Base-by-base conservation (phyloP, 2,329 filamentous ascomycete species). In the Aspergillus latus region DNA sequence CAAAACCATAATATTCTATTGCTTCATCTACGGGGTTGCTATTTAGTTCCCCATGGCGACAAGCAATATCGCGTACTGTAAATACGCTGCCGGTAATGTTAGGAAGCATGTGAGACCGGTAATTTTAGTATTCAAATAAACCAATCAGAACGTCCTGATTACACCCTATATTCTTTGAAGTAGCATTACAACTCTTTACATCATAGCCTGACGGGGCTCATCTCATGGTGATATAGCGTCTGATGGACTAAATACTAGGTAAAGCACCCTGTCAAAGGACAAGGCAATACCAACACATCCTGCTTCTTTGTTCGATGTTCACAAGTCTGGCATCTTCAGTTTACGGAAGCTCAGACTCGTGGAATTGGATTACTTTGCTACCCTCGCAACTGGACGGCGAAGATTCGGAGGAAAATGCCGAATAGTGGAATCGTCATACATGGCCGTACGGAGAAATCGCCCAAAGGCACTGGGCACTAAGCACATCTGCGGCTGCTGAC, bases 381-480 rank as follows among this genome's bases (percentile, higher is more conserved):
- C 53, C 49, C 58, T 54, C 55, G 49, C 54, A 58, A 66, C 47
- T 66, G 61, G 62, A 43, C 40, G 55, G 62, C 44, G 56, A 57
- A 51, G 46, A 51, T 57, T 60, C 64, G 64, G 64, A 62, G 62
- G 28, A 49, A 60, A 51, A 61, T 65, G 63, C 65, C 64, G 66
- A 64, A 58, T 34, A 61, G 55, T 62, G 62, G 57, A 60, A 65
- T 67, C 67, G 66, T 69, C 67, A 68, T 69, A 66, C 62, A 56
- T 57, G 58, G 59, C 47, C 40, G 55, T 61, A 62, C 52, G 47
- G 52, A 56, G 29, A 47, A 21, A 43, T 57, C 56, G 48, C 42
- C 32, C 36, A 60, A 56, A 47, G 43, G 7, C 21, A 29, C 21
- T 21, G 21, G 21, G 21, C 21, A 21, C 21, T 21, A 21, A 21